Evolutionary conservation across 2,329 filamentous ascomycete species (phyloP), one percentile per base, ranked within the genome.

Genomic region (Hymenoscyphus albidus): DNA sequence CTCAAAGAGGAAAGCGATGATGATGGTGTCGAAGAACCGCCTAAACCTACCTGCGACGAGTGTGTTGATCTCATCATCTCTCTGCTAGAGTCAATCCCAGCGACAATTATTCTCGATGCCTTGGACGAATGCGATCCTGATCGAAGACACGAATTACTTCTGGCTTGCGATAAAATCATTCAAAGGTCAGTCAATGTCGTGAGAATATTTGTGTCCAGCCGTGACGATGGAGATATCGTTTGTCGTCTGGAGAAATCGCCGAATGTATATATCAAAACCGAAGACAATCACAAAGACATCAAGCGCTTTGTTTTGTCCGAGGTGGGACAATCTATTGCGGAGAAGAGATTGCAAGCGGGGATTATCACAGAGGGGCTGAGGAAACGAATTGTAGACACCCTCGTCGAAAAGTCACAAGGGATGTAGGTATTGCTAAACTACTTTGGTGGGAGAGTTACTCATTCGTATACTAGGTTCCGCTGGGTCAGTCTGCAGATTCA

Each of bases 401-500:
- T 65, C 2, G 12, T 63, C 13, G 3, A 16, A 5, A 38, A 58
- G 18, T 48, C 64, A 39, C 18, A 58, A 18, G 64, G 64, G 16
- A 65, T 65, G 65, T 51, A 51, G 3, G 44, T 51, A 44, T 9
- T 44, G 4, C 18, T n/a, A 5, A n/a, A 16, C 1, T 44, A n/a
- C 16, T 42, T 42, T 6, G n/a, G 44, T 10, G 6, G 12, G 3
- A 10, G 12, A 22, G 5, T 51, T 2, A 18, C 44, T 51, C 0
- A 51, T 48, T n/a, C 12, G 9, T 10, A 3, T 2, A 6, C 0
- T 51, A 51, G 44, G 44, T 67, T 68, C 58, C 65, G 62, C 2
- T 61, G 44, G 54, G 65, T 64, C 35, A 63, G 62, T 60, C 42
- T 64, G 1, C 62, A 64, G 16, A 58, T 68, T 16, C 38, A 68